These are phyloP conservation scores for Aureobasidium namibiae DNA, from an alignment of 2,329 filamentous ascomycete species.

Conservation along the genomic window DNA sequence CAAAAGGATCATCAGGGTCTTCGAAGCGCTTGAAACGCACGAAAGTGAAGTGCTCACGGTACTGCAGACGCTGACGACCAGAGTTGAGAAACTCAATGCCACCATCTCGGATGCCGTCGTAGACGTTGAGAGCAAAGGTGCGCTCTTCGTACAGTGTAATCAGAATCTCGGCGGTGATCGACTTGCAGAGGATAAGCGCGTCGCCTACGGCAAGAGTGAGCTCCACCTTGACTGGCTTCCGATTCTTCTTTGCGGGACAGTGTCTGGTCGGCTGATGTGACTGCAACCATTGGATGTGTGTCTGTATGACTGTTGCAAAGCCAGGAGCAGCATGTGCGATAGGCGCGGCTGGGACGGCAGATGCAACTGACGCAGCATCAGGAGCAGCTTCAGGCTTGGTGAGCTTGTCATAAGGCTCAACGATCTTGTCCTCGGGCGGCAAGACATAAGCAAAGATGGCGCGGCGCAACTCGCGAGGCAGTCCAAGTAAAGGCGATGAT, in stretches of 20 bases:
- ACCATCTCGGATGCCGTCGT: constrained; percentile 20
- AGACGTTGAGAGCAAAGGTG: constrained; percentile 7
- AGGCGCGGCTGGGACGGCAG: not conserved
- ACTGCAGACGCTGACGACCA: constrained; percentile 24
- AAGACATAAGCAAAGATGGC: constrained; percentile 2
- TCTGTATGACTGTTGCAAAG: too few species aligned
- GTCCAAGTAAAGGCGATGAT: not conserved
- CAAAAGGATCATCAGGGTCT: constrained; percentile 18
- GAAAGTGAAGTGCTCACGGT: constrained; percentile 18
- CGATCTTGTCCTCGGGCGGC: not conserved
- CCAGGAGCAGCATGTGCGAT: not conserved
- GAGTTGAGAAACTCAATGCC: constrained; percentile 25
- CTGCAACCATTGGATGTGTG: not conserved
- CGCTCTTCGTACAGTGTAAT: constrained; percentile 21
- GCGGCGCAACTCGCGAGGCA: constrained; percentile 11
- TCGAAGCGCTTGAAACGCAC: constrained; percentile 22
- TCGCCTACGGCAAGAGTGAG: constrained; percentile 1
- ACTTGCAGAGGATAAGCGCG: constrained; percentile 21
- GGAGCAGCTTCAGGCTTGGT: not conserved
- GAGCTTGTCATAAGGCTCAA: not conserved
- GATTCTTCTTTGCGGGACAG: not conserved
- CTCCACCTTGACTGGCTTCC: not conserved
- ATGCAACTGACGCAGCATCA: too few species aligned
- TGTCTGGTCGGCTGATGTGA: too few species aligned
- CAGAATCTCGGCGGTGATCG: constrained; percentile 18